These are phyloP conservation scores for Paraphaeosphaeria sporulosa DNA, from an alignment of 2,329 filamentous ascomycete genomes.

Conservation along the genomic window DNA sequence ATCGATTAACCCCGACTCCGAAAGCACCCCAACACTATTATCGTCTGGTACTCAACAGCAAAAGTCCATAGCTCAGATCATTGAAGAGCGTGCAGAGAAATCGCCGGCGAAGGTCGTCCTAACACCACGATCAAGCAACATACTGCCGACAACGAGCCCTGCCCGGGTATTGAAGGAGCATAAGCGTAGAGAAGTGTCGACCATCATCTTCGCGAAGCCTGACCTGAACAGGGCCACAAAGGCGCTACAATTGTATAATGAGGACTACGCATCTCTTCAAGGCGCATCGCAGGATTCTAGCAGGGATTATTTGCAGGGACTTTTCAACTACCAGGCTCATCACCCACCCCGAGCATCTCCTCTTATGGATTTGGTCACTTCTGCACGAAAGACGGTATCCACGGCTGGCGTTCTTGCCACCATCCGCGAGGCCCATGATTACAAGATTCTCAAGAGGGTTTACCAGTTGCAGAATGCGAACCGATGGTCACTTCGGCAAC, in stretches of 20 bases:
- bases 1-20: constrained; percentile 40
- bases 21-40: constrained; percentile 72
- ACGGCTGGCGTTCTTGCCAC: constrained; percentile 85
- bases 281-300: constrained; percentile 57
- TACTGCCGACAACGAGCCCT: constrained; percentile 36
- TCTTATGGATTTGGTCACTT: constrained; percentile 76
- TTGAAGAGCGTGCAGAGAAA: constrained; percentile 68
- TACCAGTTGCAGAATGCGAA: constrained; percentile 91
- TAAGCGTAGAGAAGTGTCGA: constrained; percentile 71
- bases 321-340: constrained; percentile 66
- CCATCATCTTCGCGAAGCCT: constrained; percentile 80
- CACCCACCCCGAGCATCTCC: constrained; percentile 61
- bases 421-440: constrained; percentile 85
- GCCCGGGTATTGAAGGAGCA: constrained; percentile 29
- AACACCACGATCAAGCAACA: constrained; percentile 41
- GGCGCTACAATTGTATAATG: constrained; percentile 41
- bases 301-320: constrained; percentile 68
- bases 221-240: constrained; percentile 36
- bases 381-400: constrained; percentile 87
- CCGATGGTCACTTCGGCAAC: constrained; percentile 90
- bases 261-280: constrained; percentile 54
- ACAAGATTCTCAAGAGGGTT: constrained; percentile 82
- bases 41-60: constrained; percentile 74
- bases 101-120: constrained; percentile 56
- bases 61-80: constrained; percentile 76